Conservation (phyloP, 169 alveolate genomes). For the Plasmodium vivax region DNA sequence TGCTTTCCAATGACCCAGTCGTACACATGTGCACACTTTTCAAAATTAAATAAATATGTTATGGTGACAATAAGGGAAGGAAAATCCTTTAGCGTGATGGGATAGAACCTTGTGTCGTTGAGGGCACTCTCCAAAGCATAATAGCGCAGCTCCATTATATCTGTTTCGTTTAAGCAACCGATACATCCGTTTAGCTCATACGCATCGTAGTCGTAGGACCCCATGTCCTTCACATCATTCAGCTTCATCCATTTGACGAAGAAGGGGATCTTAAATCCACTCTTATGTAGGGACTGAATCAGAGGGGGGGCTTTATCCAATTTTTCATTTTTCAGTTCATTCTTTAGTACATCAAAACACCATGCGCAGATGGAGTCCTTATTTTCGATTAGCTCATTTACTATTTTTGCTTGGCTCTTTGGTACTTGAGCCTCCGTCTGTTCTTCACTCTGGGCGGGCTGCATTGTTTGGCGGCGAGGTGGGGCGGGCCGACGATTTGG, state of each 20-base stretch:
- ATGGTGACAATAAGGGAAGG: constrained; percentile 40
- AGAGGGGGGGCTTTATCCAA: constrained; percentile 25
- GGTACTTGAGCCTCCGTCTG: neutral
- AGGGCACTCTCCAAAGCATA: constrained; percentile 41
- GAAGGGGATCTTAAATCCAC: constrained; percentile 24
- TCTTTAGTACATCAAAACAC: constrained; percentile 46
- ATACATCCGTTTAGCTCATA: constrained; percentile 64
- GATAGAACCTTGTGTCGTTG: constrained; percentile 33
- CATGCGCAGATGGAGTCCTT: constrained; percentile 39
- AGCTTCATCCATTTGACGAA: constrained; percentile 69
- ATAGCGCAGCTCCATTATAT: constrained; percentile 20
- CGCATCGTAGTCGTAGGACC: constrained; percentile 43
- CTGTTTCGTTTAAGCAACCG: constrained; percentile 50
- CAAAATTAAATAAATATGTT: constrained; percentile 15
- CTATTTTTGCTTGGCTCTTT: neutral
- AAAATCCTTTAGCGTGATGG: constrained; percentile 29
- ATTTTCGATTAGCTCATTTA: constrained; percentile 18
- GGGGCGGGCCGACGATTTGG: neutral
- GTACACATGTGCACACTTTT: constrained; percentile 74
- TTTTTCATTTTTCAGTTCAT: constrained; percentile 46
- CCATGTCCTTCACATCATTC: constrained; percentile 25
- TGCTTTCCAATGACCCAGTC: constrained; percentile 84
- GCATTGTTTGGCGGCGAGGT: neutral
- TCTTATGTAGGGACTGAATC: constrained; percentile 9
- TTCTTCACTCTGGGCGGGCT: neutral